phyloP scores from a whole-genome alignment of 2,329 filamentous ascomycete species.

The Fusarium vanettenii region DNA sequence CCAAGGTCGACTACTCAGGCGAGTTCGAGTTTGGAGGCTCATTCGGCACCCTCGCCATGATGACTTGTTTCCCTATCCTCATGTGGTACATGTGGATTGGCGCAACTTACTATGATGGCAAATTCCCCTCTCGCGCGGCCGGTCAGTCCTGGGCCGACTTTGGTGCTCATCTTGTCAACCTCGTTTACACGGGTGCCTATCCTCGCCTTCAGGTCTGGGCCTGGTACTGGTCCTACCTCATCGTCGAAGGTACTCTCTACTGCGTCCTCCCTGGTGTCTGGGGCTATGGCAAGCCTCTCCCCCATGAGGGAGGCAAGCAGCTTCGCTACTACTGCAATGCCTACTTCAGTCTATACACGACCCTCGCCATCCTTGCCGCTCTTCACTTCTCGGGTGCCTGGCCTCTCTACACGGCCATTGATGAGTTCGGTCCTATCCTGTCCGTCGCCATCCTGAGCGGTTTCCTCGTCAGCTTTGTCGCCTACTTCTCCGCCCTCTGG shows the following conservation, averaged over 20 bases:
- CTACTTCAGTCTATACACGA: constrained; percentile 87
- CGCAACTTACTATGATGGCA: constrained; percentile 89
- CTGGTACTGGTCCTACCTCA: constrained; percentile 94
- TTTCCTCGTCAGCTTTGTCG: constrained; percentile 83
- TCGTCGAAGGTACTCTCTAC: constrained; percentile 87
- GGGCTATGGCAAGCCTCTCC: constrained; percentile 87
- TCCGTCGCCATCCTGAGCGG: constrained; percentile 93
- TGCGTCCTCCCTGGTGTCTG: constrained; percentile 88
- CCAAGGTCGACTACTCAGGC: constrained; percentile 72
- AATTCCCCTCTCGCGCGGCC: constrained; percentile 74
- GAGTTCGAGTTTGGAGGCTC: constrained; percentile 89
- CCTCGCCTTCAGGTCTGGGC: constrained; percentile 84
- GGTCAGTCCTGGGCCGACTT: constrained; percentile 80
- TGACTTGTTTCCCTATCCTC: constrained; percentile 90
- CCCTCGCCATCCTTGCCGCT: constrained; percentile 74
- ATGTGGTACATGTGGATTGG: constrained; percentile 99
- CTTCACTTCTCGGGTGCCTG: constrained; percentile 89
- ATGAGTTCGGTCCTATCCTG: constrained; percentile 94
- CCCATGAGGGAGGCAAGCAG: constrained; percentile 85
- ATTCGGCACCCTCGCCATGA: constrained; percentile 82
- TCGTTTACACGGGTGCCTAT: constrained; percentile 87
- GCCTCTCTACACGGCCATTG: constrained; percentile 90
- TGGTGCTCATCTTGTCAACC: constrained; percentile 72
- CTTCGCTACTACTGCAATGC: constrained; percentile 95
- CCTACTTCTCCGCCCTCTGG: constrained; percentile 85